A percentile compares a stretch with the other conserved stretches of the same genome.
Evolutionary conservation across 1,139 yeast species (phyloP).

Genomic region (Blastobotrys niveus): DNA sequence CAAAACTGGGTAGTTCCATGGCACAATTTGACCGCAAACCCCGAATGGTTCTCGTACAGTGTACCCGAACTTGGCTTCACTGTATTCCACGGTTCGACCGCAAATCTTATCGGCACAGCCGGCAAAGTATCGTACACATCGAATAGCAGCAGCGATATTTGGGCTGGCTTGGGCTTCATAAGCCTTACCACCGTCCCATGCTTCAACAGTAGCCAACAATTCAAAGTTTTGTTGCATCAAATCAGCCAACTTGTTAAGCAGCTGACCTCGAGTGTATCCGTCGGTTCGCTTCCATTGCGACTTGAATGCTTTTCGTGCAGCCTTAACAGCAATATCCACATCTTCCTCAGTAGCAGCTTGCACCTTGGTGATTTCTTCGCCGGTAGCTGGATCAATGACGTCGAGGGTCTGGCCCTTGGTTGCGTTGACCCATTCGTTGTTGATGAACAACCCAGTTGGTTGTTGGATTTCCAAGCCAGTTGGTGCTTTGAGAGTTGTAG

Average conservation of each 20-base stretch:
- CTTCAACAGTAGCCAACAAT: conserved; percentile 62
- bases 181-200: conserved; percentile 79
- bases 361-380: conserved; percentile 48
- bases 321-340: conserved; percentile 53
- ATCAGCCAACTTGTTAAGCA: conserved; percentile 60
- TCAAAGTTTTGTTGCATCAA: conserved; percentile 56
- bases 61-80: conserved; percentile 55
- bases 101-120: conserved; percentile 73
- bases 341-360: conserved; percentile 54
- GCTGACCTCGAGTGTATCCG: conserved; percentile 51
- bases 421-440: conserved; percentile 53
- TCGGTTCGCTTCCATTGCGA: conserved; percentile 42
- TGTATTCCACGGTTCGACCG: conserved; percentile 66
- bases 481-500: conserved; percentile 59
- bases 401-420: conserved; percentile 47
- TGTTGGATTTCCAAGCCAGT: conserved; percentile 56
- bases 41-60: conserved; percentile 64
- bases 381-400: conserved; percentile 53
- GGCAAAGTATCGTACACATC: conserved; percentile 62
- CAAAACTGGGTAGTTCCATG: conserved; percentile 86
- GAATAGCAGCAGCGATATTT: conserved; percentile 55
- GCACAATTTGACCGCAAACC: conserved; percentile 78
- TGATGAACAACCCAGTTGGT: conserved; percentile 63
- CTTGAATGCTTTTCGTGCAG: conserved; percentile 50
- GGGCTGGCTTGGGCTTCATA: conserved; percentile 45